These are phyloP conservation scores for Barnettozyma sp. DNA, from an alignment of 805 yeast genomes.

Conservation along the genomic window DNA sequence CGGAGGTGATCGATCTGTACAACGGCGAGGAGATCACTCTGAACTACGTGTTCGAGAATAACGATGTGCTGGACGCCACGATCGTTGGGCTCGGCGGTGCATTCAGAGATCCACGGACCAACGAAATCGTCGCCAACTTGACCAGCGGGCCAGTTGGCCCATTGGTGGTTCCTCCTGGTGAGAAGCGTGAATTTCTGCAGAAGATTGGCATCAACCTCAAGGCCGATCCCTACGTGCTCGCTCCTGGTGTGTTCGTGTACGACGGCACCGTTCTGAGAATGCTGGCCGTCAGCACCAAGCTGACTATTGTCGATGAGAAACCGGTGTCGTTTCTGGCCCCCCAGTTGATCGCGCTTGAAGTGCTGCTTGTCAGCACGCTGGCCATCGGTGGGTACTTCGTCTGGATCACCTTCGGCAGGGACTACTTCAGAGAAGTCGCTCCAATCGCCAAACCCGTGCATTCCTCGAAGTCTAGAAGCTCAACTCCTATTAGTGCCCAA, in stretches of 20 bases:
- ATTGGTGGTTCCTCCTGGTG: conserved; percentile 42
- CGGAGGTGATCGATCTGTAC: conserved; percentile 32
- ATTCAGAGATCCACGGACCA: conserved; percentile 48
- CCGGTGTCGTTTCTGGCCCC: conserved; percentile 69
- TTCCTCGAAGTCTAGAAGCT: conserved; percentile 4
- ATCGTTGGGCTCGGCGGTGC: conserved; percentile 67
- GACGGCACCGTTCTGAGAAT: conserved; percentile 43
- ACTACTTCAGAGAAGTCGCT: conserved; percentile 34
- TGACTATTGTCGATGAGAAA: conserved; percentile 53
- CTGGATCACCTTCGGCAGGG: conserved; percentile 38
- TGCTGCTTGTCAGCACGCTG: conserved; percentile 42
- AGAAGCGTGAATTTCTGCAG: conserved; percentile 46
- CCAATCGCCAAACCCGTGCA: conserved; percentile 21
- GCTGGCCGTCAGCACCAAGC: conserved; percentile 51
- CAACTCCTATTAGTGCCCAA: conserved; percentile 13
- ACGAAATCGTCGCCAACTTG: conserved; percentile 49
- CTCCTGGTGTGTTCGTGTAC: conserved; percentile 52
- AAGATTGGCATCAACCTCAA: conserved; percentile 49
- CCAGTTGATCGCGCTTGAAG: conserved; percentile 56
- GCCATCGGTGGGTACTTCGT: conserved; percentile 44
- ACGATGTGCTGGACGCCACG: conserved; percentile 43
- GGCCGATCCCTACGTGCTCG: conserved; percentile 50
- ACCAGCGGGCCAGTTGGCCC: conserved; percentile 64
- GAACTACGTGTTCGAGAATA: conserved; percentile 45
- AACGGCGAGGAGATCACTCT: conserved; percentile 50